Base-by-base conservation (phyloP, 805 yeast genomes). In the Candida khao-thaluensis region DNA sequence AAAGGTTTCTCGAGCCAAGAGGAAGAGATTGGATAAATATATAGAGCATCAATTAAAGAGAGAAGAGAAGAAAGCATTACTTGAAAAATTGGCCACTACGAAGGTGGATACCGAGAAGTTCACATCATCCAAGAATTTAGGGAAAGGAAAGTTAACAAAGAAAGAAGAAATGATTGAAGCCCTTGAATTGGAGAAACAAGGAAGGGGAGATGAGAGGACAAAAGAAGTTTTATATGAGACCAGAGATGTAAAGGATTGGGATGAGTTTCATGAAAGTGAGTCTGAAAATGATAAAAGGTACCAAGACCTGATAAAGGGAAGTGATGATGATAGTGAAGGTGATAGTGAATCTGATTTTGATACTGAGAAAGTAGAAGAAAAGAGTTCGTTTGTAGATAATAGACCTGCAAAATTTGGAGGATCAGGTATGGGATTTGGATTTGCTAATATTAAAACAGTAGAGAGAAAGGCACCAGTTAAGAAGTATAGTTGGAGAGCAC, bases 31-130 rank as follows among this genome's bases (percentile, higher is more conserved):
- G 30, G 97, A 91, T 45, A 91, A 91, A 60, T 91, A 88, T 60
- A 88, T 91, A 26, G 95, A 89, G 42, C 95, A 86, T 62, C 96
- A 89, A 57, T 56, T 89, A 50, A 84, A 83, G 53, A 70, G 95
- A 55, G 95, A 91, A 58, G 98, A 91, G 62, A 85, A 85, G 60
- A 85, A 85, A 50, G 74, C 76, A 2, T 66, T 91, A 38, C 66
- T 91, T 30, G 80, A 82, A 47, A 89, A 88, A 57, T 68, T 91
- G 29, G 74, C 82, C 36, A 74, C 72, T 18, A 77, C 86, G 1
- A 71, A 74, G 41, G 73, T 91, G 33, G 95, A 90, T 54, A 79
- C 95, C 0, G 64, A 81, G 0, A 50, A 78, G 9, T 67, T 88
- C 47, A 81, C 77, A 17, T 81, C 93, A 24, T 77, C 95, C 15